phyloP scores from a whole-genome alignment of 1,284 basidiomycete species.

The Ustilago tritici region DNA sequence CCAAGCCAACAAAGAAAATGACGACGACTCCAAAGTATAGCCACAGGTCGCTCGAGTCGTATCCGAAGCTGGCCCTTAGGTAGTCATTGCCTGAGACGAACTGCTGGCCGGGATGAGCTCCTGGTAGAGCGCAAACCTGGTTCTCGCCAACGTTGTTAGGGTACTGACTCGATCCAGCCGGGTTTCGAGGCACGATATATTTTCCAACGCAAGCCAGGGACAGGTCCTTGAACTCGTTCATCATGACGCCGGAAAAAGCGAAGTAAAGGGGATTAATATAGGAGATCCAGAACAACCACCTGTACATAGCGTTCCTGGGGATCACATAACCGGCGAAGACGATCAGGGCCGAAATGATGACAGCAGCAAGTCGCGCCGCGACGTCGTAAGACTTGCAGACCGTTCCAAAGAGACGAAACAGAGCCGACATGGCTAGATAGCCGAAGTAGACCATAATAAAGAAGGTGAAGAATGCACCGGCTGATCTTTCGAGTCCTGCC shows the following conservation, averaged over 20 bases:
- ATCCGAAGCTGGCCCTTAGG: constrained; percentile 48
- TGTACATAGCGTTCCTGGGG: constrained; percentile 71
- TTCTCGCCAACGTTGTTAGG: constrained; percentile 35
- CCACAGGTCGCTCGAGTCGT: constrained; percentile 33
- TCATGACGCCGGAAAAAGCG: constrained; percentile 74
- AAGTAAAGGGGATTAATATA: constrained; percentile 72
- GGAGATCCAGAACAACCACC: constrained; percentile 70
- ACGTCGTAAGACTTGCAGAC: constrained; percentile 47
- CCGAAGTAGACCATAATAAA: constrained; percentile 57
- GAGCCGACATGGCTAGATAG: constrained; percentile 70
- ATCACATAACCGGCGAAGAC: constrained; percentile 79
- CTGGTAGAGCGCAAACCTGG: constrained; percentile 54
- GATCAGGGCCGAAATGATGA: constrained; percentile 76
- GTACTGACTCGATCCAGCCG: constrained; percentile 30
- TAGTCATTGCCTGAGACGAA: constrained; percentile 49
- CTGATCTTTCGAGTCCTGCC: constrained; percentile 48
- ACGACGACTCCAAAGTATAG: constrained; percentile 57
- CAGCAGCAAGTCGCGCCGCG: constrained; percentile 72
- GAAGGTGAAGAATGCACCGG: constrained; percentile 68
- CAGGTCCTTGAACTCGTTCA: constrained; percentile 73
- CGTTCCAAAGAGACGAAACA: constrained; percentile 76
- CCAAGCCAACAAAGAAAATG: constrained; percentile 57
- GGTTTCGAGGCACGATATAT: constrained; percentile 56
- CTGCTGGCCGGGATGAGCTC: constrained; percentile 35
- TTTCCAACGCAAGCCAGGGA: constrained; percentile 44